These are phyloP conservation scores for Lasiodiplodia sp. DNA, from an alignment of 2,329 filamentous ascomycete genomes.

Conservation along the genomic window DNA sequence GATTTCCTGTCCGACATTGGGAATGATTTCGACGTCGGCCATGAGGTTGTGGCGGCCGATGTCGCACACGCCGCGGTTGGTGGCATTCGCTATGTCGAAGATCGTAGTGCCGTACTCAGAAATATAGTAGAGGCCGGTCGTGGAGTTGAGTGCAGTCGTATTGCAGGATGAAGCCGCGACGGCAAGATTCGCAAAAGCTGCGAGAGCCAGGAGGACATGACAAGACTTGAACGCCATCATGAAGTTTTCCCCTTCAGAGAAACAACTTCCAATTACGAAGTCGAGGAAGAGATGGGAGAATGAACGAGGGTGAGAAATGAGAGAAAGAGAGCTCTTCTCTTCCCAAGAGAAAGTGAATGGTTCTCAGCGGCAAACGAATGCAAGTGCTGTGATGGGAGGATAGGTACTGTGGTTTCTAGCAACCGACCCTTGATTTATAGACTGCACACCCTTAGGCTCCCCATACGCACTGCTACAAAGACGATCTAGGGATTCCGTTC, in stretches of 20 bases:
- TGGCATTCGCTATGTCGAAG: background rate
- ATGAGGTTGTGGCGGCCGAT: slow-evolving; percentile 26
- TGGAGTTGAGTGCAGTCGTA: slow-evolving; percentile 18
- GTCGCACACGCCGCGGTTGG: slow-evolving; percentile 27
- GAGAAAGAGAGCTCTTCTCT: background rate
- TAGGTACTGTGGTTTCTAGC: background rate
- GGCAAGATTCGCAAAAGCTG: background rate
- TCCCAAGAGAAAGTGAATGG: background rate
- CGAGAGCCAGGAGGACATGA: background rate
- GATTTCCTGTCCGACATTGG: slow-evolving; percentile 8
- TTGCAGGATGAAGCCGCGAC: slow-evolving; percentile 5
- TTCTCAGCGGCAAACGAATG: background rate
- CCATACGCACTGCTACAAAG: no score
- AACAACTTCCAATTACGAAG: no score
- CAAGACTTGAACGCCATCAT: background rate
- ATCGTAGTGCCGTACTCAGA: background rate
- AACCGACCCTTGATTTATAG: background rate
- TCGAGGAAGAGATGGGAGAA: background rate
- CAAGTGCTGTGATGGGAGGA: background rate
- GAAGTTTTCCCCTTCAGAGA: background rate
- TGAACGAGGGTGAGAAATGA: background rate
- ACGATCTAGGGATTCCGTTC: no score
- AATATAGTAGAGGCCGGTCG: slow-evolving; percentile 1
- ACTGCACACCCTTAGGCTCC: background rate
- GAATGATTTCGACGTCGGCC: slow-evolving; percentile 1